Evolutionary conservation across 495 filamentous ascomycete genomes (phyloP), one percentile per base, ranked within the genome.

Genomic region (Astrothelium macrocarpum): DNA sequence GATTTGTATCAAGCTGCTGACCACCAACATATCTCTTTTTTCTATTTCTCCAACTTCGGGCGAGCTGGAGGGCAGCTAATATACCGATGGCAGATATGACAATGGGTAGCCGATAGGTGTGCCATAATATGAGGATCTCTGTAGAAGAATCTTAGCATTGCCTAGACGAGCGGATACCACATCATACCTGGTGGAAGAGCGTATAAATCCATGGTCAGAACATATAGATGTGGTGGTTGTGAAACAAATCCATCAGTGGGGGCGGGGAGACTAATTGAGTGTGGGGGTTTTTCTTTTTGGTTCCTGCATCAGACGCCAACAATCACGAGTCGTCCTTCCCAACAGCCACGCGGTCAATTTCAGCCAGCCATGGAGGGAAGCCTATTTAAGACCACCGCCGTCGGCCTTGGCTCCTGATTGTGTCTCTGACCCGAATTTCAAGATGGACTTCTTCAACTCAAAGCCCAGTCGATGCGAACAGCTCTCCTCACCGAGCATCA

Each of bases 61-160:
- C 60, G 29, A 70, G 53, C 42, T 68, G 73, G 23, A 71, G 36
- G 43, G 64, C 16, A 1, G 70, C 67, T 25, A 70, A 34, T 12
- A 73, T 26, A 1, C 70, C 43, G 26, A 69, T 69, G 42, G 67
- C 67, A 20, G 70, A 65, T 39, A 75, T 62, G 11, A 75, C 59
- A 10, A 75, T 25, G 20, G 70, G 66, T 7, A 68, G 60, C 18
- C 73, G 71, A 56, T 72, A 66, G 12, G 64, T 61, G 63, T 75
- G 73, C 71, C 73, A 75, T 58, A 75, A 60, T 11, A 66, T 61
- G 0, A 75, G 65, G 45, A 74, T 67, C 63, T 75, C 72, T 72
- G 45, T 16, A 62, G 31, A 34, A 59, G 20, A 3, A 23, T n/a
- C 4, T 32, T 29, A 39, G 26, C 42, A 20, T 18, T 49, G 5